A percentile compares a stretch with the other conserved stretches of the same genome.
These are phyloP conservation scores for Aegilops speltoides DNA, from an alignment of 176 grass and related monocot species.

Conservation along the genomic window DNA sequence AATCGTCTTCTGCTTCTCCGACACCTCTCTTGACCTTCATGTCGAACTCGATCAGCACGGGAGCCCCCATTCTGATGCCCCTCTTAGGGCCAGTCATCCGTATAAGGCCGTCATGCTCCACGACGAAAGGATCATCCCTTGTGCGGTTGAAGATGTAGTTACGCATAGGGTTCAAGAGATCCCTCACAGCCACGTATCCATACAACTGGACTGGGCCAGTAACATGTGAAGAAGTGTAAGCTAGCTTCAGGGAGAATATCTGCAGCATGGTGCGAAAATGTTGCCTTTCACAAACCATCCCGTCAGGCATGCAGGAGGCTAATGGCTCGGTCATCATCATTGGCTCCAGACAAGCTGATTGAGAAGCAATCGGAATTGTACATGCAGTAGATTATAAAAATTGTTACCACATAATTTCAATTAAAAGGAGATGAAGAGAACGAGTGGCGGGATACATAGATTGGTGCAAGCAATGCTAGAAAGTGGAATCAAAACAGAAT, in stretches of 20 bases:
- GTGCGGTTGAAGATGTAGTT: background rate
- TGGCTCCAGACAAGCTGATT: constrained; percentile 1
- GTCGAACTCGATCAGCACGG: background rate
- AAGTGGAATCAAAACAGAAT: background rate
- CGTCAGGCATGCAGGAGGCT: background rate
- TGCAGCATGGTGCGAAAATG: background rate
- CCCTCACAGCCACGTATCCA: background rate
- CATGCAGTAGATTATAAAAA: background rate
- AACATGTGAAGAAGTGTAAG: background rate
- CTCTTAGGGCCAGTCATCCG: background rate
- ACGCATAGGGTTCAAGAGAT: background rate
- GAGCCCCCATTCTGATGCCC: background rate
- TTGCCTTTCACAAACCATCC: background rate
- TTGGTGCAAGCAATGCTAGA: background rate
- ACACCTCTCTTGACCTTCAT: background rate
- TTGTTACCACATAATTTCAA: background rate
- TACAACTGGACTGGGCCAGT: background rate
- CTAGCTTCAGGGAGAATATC: background rate
- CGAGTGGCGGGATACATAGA: background rate
- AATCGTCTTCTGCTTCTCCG: background rate
- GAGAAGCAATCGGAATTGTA: background rate
- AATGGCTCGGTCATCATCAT: background rate
- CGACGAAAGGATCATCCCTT: background rate
- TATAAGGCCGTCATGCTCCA: background rate
- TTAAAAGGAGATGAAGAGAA: background rate